Conservation (phyloP, 225 moss, liverwort and hornwort species). For the Bryoerythrophyllum caledonicum region DNA sequence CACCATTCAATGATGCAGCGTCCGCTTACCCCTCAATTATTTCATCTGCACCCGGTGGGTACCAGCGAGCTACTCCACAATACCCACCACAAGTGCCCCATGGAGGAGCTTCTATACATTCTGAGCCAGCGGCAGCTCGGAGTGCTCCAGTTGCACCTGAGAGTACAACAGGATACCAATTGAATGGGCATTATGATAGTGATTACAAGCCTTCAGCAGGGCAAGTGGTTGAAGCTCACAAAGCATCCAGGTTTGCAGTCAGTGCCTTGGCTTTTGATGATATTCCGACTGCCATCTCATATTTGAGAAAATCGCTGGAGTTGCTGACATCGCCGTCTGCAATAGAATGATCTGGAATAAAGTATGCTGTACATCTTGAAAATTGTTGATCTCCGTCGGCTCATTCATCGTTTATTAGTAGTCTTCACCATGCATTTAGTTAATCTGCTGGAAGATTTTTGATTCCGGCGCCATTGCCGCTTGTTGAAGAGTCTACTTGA, state of each 20-base stretch:
- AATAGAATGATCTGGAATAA: too few species aligned
- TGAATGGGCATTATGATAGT: conserved; percentile 58
- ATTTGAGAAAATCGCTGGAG: conserved; percentile 80
- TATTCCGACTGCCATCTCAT: conserved; percentile 65
- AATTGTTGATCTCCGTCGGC: too few species aligned
- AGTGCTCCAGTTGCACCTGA: conserved; percentile 23
- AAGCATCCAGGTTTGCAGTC: conserved; percentile 92
- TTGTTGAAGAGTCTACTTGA: too few species aligned
- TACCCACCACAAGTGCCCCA: too few species aligned
- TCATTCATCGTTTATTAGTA: too few species aligned
- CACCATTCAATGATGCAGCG: conserved; percentile 35
- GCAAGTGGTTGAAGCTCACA: conserved; percentile 76
- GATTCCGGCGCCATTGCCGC: too few species aligned
- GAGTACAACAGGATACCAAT: conserved; percentile 34
- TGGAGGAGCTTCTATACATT: conserved; percentile 33
- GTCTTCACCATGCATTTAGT: too few species aligned
- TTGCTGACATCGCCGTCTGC: conserved; percentile 78
- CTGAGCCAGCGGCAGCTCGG: conserved; percentile 32
- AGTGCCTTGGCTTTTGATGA: conserved; percentile 98
- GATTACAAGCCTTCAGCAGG: conserved; percentile 81
- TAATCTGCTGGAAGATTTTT: too few species aligned
- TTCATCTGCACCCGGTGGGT: conserved; percentile 38
- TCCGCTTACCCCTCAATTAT: conserved; percentile 43
- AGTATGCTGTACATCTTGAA: too few species aligned
- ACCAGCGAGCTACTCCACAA: conserved; percentile 28